Percentiles rank a stretch among this genome's conserved stretches.
phyloP scores from a whole-genome alignment of 495 filamentous ascomycete species.

The Hyphodiscus hymeniophilus region DNA sequence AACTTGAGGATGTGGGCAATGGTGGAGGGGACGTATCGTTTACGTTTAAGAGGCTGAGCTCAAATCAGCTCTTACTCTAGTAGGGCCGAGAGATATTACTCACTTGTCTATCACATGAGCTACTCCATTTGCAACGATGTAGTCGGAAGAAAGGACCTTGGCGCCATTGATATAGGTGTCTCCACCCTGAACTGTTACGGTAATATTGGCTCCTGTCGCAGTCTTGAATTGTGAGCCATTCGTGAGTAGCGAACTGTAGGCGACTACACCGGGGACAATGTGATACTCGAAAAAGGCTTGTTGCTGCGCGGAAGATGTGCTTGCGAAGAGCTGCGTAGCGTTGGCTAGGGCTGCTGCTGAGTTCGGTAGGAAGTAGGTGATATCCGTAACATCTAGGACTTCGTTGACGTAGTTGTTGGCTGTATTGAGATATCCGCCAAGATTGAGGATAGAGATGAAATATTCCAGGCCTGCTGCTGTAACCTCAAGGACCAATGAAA shows the following conservation, averaged over 20 bases:
- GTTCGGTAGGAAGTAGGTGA: constrained; percentile 41
- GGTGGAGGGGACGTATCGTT: background rate
- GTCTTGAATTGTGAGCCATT: constrained; percentile 27
- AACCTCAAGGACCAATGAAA: background rate
- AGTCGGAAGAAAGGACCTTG: constrained; percentile 25
- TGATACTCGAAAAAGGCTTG: constrained; percentile 20
- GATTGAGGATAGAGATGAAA: constrained; percentile 1
- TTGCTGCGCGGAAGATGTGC: background rate
- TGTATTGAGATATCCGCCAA: background rate
- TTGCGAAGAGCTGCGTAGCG: constrained; percentile 22
- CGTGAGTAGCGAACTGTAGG: constrained; percentile 26
- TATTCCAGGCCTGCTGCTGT: background rate
- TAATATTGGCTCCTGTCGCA: constrained; percentile 21
- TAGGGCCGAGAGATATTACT: background rate
- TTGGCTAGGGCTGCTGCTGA: constrained; percentile 30
- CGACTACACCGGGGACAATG: constrained; percentile 23
- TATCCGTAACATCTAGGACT: constrained; percentile 17
- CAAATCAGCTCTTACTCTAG: background rate
- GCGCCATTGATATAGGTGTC: constrained; percentile 29
- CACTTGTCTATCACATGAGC: constrained; percentile 29
- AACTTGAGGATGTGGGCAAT: background rate
- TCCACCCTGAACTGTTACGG: constrained; percentile 22
- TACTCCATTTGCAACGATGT: constrained; percentile 30
- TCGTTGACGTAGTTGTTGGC: background rate
- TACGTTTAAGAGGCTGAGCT: background rate